Evolutionary conservation across 306 rosid species (phyloP).

Genomic region (Luffa aegyptiaca): DNA sequence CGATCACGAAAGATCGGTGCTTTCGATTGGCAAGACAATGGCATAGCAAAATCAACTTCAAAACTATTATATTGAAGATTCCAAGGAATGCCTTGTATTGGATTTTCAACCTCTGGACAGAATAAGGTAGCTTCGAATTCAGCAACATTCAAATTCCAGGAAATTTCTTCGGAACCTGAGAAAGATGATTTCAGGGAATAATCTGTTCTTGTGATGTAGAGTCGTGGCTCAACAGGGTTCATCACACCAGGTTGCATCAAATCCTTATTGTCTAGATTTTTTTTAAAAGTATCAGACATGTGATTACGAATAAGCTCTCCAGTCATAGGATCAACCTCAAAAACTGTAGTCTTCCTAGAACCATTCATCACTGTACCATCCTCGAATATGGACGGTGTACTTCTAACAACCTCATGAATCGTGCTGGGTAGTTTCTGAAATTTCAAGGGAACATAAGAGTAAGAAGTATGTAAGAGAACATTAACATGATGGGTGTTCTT

Average conservation of each 20-base stretch:
- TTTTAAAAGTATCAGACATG: constrained; percentile 5
- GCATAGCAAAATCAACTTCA: constrained; percentile 41
- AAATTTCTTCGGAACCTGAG: constrained; percentile 31
- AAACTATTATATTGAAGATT: constrained; percentile 23
- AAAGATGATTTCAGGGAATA: constrained; percentile 38
- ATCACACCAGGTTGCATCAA: constrained; percentile 19
- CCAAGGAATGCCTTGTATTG: constrained; percentile 11
- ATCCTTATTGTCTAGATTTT: constrained; percentile 18
- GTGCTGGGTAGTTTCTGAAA: constrained; percentile 49
- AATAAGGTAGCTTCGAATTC: constrained; percentile 53
- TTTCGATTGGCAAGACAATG: constrained; percentile 54
- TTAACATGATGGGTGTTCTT: neutral
- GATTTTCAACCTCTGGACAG: constrained; percentile 38
- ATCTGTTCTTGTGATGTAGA: constrained; percentile 58
- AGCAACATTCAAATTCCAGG: constrained; percentile 61
- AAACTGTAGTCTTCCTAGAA: constrained; percentile 42
- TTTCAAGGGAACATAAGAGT: constrained; percentile 3
- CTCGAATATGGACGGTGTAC: constrained; percentile 43
- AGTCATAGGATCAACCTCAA: constrained; percentile 52
- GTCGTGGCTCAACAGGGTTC: constrained; percentile 22
- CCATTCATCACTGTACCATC: constrained; percentile 72
- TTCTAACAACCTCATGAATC: constrained; percentile 45
- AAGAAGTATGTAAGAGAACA: neutral
- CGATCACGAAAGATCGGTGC: constrained; percentile 30
- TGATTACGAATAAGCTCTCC: constrained; percentile 41